A percentile compares a stretch with the other conserved stretches of the same genome.
phyloP scores from a whole-genome alignment of 2,329 filamentous ascomycete genomes.

The Apiospora aurea region DNA sequence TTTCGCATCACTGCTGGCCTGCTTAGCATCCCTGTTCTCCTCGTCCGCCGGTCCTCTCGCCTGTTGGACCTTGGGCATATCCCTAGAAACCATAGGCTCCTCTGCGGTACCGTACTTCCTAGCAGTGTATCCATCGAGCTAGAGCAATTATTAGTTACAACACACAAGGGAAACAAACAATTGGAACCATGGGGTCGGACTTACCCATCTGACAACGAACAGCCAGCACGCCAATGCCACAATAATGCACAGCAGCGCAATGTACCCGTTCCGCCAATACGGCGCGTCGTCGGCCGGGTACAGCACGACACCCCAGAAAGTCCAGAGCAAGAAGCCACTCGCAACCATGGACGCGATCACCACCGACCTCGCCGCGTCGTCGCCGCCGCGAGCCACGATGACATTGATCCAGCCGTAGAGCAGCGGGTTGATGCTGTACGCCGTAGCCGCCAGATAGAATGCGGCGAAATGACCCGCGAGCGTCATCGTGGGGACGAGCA shows the following conservation, averaged over 20 bases:
- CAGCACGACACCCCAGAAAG: slow-evolving; percentile 19
- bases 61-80: background rate
- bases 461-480: slow-evolving; percentile 1
- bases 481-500: background rate
- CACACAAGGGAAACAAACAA: background rate
- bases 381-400: slow-evolving; percentile 19
- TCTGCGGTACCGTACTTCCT: slow-evolving; percentile 13
- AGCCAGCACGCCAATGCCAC: background rate
- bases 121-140: slow-evolving; percentile 15
- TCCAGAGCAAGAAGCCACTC: slow-evolving; percentile 8
- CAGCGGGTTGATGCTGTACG: slow-evolving; percentile 19
- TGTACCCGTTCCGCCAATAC: slow-evolving; percentile 19
- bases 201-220: slow-evolving; percentile 15
- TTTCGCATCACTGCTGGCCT: background rate
- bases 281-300: slow-evolving; percentile 18
- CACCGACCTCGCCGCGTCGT: slow-evolving; percentile 16
- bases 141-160: background rate
- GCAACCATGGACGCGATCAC: slow-evolving; percentile 13
- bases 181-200: background rate
- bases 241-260: slow-evolving; percentile 10
- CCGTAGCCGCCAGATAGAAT: slow-evolving; percentile 19
- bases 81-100: background rate
- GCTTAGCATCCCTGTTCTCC: background rate
- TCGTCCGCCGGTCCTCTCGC: background rate
- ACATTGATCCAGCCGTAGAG: slow-evolving; percentile 22